Percentiles rank a stretch among this genome's conserved stretches.
Evolutionary conservation across 1,284 basidiomycete species (phyloP).

Genomic region (Tylopilus sp.): DNA sequence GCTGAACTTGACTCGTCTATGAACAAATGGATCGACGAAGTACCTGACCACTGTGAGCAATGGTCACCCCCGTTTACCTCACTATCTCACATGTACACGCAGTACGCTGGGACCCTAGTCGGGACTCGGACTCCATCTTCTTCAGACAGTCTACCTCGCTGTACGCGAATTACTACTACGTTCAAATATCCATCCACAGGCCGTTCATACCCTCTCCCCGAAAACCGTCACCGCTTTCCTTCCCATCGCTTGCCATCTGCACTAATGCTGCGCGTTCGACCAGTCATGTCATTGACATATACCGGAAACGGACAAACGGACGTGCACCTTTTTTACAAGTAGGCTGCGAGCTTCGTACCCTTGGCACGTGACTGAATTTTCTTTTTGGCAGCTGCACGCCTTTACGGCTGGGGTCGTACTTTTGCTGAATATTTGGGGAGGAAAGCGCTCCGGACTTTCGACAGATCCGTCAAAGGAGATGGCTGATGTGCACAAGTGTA

Average conservation of each 20-base stretch:
- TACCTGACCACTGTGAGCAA: slow-evolving; percentile 62
- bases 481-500: slow-evolving; percentile 62
- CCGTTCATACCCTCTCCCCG: slow-evolving; percentile 75
- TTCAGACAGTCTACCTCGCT: slow-evolving; percentile 72
- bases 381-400: slow-evolving; percentile 33
- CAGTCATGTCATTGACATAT: slow-evolving; percentile 66
- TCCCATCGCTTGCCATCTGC: slow-evolving; percentile 81
- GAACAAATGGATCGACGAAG: slow-evolving; percentile 74
- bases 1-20: slow-evolving; percentile 74
- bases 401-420: slow-evolving; percentile 53
- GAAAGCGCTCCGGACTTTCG: slow-evolving; percentile 49
- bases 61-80: background rate
- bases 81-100: slow-evolving; percentile 2
- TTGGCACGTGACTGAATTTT: slow-evolving; percentile 4
- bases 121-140: slow-evolving; percentile 50
- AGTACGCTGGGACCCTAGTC: slow-evolving; percentile 77
- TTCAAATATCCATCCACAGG: slow-evolving; percentile 78
- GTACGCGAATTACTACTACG: slow-evolving; percentile 68
- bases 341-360: background rate
- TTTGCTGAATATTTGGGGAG: slow-evolving; percentile 54
- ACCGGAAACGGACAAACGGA: slow-evolving; percentile 37
- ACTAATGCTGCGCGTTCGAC: slow-evolving; percentile 82
- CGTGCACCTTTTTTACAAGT: slow-evolving; percentile 45
- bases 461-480: slow-evolving; percentile 54
- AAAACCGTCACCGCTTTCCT: slow-evolving; percentile 53